A percentile compares a stretch with the other conserved stretches of the same genome.
Conservation (phyloP, 1,284 basidiomycete genomes). For the Apiotrichum sp. region DNA sequence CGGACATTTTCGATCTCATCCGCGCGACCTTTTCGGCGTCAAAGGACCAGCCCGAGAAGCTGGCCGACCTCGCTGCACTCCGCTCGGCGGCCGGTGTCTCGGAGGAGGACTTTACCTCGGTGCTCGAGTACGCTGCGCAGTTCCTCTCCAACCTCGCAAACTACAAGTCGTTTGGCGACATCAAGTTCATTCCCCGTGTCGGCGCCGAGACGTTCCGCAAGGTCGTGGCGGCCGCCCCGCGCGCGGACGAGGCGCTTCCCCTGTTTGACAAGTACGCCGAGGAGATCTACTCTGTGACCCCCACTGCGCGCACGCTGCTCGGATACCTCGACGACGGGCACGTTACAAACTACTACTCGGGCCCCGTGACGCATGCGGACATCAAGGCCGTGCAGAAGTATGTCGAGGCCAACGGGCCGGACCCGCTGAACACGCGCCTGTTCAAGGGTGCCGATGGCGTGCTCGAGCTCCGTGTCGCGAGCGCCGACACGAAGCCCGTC, state of each 20-base stretch:
- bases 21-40: slow-evolving; percentile 6
- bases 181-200: slow-evolving; percentile 18
- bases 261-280: slow-evolving; percentile 12
- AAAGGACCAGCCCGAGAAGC: background rate
- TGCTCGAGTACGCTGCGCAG: slow-evolving; percentile 15
- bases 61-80: slow-evolving; percentile 11
- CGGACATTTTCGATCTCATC: slow-evolving; percentile 14
- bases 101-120: slow-evolving; percentile 7
- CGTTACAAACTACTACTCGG: slow-evolving; percentile 16
- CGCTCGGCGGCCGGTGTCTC: slow-evolving; percentile 1
- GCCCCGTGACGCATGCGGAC: slow-evolving; percentile 13
- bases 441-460: slow-evolving; percentile 13
- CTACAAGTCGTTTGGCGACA: slow-evolving; percentile 19
- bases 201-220: slow-evolving; percentile 1
- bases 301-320: slow-evolving; percentile 13
- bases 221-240: slow-evolving; percentile 10
- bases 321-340: slow-evolving; percentile 17
- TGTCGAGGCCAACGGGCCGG: slow-evolving; percentile 8
- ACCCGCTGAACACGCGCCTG: slow-evolving; percentile 18
- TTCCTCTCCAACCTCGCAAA: slow-evolving; percentile 18
- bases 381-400: slow-evolving; percentile 16
- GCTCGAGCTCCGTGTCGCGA: slow-evolving; percentile 15
- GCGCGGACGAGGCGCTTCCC: slow-evolving; percentile 4
- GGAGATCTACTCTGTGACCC: slow-evolving; percentile 11
- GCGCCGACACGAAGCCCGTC: slow-evolving; percentile 4